A percentile compares a stretch with the other conserved stretches of the same genome.
Conservation (phyloP, 2,329 filamentous ascomycete genomes). For the Cercospora citrullina region DNA sequence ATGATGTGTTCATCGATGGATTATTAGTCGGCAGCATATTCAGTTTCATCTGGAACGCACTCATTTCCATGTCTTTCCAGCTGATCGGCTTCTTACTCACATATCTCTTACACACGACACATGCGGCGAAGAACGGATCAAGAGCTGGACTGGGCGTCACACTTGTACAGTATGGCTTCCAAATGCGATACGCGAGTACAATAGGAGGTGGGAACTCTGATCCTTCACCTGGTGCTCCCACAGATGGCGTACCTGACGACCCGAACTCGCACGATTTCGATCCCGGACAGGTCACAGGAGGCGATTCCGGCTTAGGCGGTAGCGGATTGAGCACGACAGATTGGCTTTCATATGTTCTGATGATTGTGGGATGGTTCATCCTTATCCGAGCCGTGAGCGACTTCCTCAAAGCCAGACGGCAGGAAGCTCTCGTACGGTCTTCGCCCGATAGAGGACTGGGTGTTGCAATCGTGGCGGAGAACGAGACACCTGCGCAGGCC, state of each 20-base stretch:
- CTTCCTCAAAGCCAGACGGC: slow-evolving; percentile 80
- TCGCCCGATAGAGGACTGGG: slow-evolving; percentile 86
- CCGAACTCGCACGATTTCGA: slow-evolving; percentile 91
- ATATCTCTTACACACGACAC: slow-evolving; percentile 95
- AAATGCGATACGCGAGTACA: slow-evolving; percentile 68
- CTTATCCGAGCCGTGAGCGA: slow-evolving; percentile 91
- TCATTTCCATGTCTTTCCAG: slow-evolving; percentile 97
- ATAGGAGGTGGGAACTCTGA: slow-evolving; percentile 23
- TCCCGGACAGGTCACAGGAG: slow-evolving; percentile 62
- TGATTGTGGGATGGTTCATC: slow-evolving; percentile 98
- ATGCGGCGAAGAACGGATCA: slow-evolving; percentile 96
- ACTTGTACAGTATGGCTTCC: slow-evolving; percentile 94
- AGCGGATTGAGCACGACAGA: slow-evolving; percentile 70
- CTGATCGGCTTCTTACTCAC: slow-evolving; percentile 96
- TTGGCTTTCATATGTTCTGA: slow-evolving; percentile 87
- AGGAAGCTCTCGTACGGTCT: slow-evolving; percentile 90
- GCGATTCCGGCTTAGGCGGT: slow-evolving; percentile 37
- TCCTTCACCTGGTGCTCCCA: slow-evolving; percentile 23
- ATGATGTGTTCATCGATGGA: slow-evolving; percentile 96
- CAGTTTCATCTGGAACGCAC: slow-evolving; percentile 86
- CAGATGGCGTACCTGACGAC: slow-evolving; percentile 66
- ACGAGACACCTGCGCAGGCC: slow-evolving; percentile 71
- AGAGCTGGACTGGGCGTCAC: slow-evolving; percentile 92
- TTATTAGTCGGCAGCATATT: slow-evolving; percentile 88
- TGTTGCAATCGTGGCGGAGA: slow-evolving; percentile 81